Evolutionary conservation across 2,329 filamentous ascomycete genomes (phyloP).

Genomic region (Scedosporium apiospermum): DNA sequence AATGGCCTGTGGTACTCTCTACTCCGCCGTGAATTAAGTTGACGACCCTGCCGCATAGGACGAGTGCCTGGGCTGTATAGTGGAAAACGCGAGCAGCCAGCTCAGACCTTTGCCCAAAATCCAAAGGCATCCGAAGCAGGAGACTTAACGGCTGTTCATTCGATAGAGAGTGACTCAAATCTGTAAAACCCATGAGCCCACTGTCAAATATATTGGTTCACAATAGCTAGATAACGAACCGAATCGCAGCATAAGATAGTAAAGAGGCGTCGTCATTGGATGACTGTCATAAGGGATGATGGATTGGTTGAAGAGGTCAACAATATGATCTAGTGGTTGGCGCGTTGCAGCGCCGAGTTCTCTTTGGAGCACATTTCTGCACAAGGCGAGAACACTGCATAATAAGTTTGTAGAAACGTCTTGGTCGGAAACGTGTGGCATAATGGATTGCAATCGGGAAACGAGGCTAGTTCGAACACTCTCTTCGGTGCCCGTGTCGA

Average conservation of each 20-base stretch:
- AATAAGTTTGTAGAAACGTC: neutral
- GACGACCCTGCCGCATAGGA: constrained; percentile 24
- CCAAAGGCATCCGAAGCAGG: neutral
- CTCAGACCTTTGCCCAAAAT: neutral
- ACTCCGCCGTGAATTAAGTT: constrained; percentile 18
- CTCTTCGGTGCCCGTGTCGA: neutral
- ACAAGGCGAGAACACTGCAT: neutral
- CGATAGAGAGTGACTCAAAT: neutral
- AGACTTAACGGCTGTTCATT: neutral
- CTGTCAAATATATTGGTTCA: neutral
- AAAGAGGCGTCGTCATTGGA: constrained; percentile 8
- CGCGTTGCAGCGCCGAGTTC: neutral
- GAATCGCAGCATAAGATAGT: constrained; percentile 16
- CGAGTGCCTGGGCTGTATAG: constrained; percentile 15
- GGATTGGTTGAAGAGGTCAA: neutral
- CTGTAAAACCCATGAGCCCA: neutral
- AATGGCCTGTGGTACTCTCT: neutral
- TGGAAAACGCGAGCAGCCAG: neutral
- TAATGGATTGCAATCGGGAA: neutral
- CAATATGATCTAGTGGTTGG: neutral
- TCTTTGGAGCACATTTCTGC: neutral
- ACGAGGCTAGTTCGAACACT: neutral
- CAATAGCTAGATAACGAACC: constrained; percentile 11
- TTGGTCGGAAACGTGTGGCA: neutral
- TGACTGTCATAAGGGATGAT: neutral